Base-by-base conservation (phyloP, 2,329 filamentous ascomycete species). In the Ophiostoma sp. region DNA sequence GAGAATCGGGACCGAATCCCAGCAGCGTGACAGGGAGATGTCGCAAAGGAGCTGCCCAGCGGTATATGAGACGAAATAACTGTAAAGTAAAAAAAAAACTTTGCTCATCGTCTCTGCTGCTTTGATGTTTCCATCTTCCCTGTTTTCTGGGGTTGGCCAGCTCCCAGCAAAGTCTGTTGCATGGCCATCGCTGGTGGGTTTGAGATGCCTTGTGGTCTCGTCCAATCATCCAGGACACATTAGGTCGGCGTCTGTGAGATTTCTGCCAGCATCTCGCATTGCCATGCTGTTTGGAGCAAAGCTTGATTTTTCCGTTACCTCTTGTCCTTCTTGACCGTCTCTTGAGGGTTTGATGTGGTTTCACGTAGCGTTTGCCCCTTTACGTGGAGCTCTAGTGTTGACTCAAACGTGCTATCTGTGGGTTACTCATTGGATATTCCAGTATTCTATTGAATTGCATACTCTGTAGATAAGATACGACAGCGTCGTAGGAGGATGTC, bases 31-130 rank as follows among this genome's bases (percentile, higher is more conserved):
- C 27, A 60, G 5, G 14, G 18, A 60, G 38, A 38, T 60, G 9
- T 38, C 55, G 36, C 36, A 60, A 41, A 14, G 58, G 38, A 40
- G 58, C 38, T 8, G 16, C 2, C 58, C 58, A 62, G 60, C 38
- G n/a, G 60, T 8, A 63, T 42, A 63, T 63, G 60, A 44, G 60
- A 44, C 60, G 60, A 63, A 63, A 18, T 63, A 63, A 42, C 58
- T 62, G 12, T 63, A 42, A 36, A 41, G 58, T n/a, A 12, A 36
- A 38, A 40, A 40, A 49, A 16, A 5, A 60, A 16, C 27, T 60
- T 58, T 58, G 52, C 52, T 38, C 27, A 14, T 9, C 55, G 55
- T 60, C 38, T 60, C 27, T 60, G 58, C 18, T 63, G 58, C 58
- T 40, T 63, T 63, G 36, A 42, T 63, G 58, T n/a, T 42, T 38